phyloP scores from a whole-genome alignment of 2,329 filamentous ascomycete genomes.

The Raffaelea deltoideospora region DNA sequence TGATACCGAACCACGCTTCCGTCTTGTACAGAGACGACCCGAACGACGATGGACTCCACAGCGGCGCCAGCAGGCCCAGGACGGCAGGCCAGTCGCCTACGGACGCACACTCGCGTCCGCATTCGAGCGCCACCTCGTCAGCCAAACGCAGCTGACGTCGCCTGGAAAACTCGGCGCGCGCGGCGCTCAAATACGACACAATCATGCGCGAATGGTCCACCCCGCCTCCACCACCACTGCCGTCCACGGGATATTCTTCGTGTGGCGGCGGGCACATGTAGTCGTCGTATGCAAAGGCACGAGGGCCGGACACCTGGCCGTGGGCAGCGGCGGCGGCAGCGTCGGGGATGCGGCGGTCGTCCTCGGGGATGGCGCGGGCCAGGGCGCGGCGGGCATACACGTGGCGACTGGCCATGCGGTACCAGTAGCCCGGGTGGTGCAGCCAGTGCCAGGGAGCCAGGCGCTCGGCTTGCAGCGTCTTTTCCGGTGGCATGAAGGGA shows the following conservation, averaged over 20 bases:
- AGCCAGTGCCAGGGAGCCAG: slow-evolving; percentile 48
- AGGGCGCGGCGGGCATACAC: slow-evolving; percentile 34
- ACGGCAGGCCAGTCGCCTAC: slow-evolving; percentile 36
- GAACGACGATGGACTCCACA: too few relatives aligned
- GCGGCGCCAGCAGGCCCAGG: slow-evolving; percentile 35
- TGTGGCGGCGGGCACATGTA: slow-evolving; percentile 52
- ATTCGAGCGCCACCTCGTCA: slow-evolving; percentile 41
- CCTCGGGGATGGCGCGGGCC: slow-evolving; percentile 42
- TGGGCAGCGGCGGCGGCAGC: slow-evolving; percentile 28
- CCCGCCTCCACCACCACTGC: slow-evolving; percentile 14
- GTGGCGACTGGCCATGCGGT: slow-evolving; percentile 44
- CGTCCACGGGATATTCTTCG: slow-evolving; percentile 37
- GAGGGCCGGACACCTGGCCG: slow-evolving; percentile 30
- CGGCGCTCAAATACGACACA: slow-evolving; percentile 33
- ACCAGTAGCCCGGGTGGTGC: slow-evolving; percentile 55
- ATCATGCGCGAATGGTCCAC: slow-evolving; percentile 42
- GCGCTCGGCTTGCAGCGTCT: slow-evolving; percentile 39
- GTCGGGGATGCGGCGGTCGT: slow-evolving; percentile 38
- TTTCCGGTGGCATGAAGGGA: too few relatives aligned
- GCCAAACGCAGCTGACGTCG: slow-evolving; percentile 36
- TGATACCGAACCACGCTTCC: slow-evolving; percentile 44
- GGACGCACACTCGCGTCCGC: slow-evolving; percentile 37
- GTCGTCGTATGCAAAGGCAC: slow-evolving; percentile 45
- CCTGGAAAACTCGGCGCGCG: slow-evolving; percentile 37
- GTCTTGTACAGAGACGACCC: slow-evolving; percentile 17